Evolutionary conservation across 139 green algal species (phyloP), one percentile per base, ranked within the genome.

Genomic region (Mesotaenium endlicherianum): DNA sequence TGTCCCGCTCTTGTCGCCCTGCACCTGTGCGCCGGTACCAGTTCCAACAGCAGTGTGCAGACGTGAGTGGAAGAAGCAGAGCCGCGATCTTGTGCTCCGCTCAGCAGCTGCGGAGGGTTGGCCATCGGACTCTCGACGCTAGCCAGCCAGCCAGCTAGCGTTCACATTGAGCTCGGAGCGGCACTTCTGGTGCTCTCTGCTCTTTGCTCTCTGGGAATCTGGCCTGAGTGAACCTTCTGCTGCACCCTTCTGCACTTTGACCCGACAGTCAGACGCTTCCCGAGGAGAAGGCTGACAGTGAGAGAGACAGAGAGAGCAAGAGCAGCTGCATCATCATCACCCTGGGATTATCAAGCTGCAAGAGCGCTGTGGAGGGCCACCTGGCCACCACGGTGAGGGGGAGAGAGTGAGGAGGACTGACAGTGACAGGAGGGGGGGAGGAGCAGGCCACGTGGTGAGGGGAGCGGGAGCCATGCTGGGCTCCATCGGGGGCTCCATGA

Each of bases 401-500:
- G 50, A 64, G 50, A 26, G 26, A 64, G 26, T 64, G 20, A 20
- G 20, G 50, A 64, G 26, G 26, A 34, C 20, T 64, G 20, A 26
- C 50, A 64, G 26, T 34, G 50, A 64, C 50, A 34, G 20, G 50
- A 26, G 26, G 26, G 20, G 20, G 50, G 11, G 70, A 69, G 36
- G 36, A 31, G 11, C 70, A 78, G 70, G 70, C 34, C 70, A 53
- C 41, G 38, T 78, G 49, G 34, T 78, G 16, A 8, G 14, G 20
- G 70, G 70, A 49, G 40, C 70, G 45, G 70, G 70, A 49, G 49
- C 70, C 16, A 31, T 49, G n/a, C 47, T 78, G 34, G 70, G 41
- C 36, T 31, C 41, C 6, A 49, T 78, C 41, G 70, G 70, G 36
- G 70, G 70, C 47, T 78, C 70, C 14, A 53, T 78, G 40, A 34